Base-by-base conservation (phyloP, 2,329 filamentous ascomycete species). In the Epichloe scottii region DNA sequence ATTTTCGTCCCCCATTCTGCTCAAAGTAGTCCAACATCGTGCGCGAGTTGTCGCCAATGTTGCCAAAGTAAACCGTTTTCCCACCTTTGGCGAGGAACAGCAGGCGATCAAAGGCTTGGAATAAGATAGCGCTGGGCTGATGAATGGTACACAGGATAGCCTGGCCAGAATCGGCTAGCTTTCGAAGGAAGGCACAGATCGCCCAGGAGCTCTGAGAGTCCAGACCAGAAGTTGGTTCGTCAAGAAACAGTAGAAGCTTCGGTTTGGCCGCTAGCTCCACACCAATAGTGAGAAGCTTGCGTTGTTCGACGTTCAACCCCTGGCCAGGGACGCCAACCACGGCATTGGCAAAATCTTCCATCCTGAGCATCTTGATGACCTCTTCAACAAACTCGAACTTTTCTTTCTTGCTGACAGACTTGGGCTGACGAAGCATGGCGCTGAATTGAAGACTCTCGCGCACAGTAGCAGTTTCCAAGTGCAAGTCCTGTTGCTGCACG, bases 11-110 rank as follows among this genome's bases (percentile, higher is more conserved):
- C 4, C 84, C 85, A 51, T 85, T 77, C 11, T 65, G 59, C 60
- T 83, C 78, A 53, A 90, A 89, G 63, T 85, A 85, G 40, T 71
- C 67, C 1, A 79, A 71, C 47, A 86, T 64, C 0, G 69, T 78
- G 3, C 67, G 66, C 0, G 80, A 82, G 55, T 81, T 75, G 0
- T 75, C 59, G 0, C 83, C 83, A 40, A 86, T 79, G 2, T 84
- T 72, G 7, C 82, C 83, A 62, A 85, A 85, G 59, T 87, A 87
- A 1, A 85, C 80, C 0, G 81, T 85, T 60, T 74, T 79, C 1
- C 82, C 83, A 38, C 82, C 82, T 51, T 71, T 74, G 8, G 80
- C 79, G 3, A 86, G 71, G 64, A 86, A 81, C 0, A 85, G 67
- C 2, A 85, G 67, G 1, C 76, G 74, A 54, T 85, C 82, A 49